These are phyloP conservation scores for Phylloporus rhodoxanthus DNA, from an alignment of 768 basidiomycete species.

Conservation along the genomic window DNA sequence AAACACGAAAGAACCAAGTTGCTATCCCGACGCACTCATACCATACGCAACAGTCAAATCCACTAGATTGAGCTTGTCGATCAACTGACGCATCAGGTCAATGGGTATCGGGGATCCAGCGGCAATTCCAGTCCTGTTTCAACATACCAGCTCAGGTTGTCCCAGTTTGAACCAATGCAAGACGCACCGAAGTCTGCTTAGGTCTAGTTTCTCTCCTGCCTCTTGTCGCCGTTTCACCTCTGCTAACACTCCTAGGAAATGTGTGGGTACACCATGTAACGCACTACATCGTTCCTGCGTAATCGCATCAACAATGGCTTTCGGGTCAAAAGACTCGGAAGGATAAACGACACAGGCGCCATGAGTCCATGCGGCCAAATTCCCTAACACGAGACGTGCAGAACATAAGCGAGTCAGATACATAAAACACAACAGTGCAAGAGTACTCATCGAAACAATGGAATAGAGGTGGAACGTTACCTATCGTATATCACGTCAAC, in stretches of 20 bases:
- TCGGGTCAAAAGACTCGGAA: conserved; percentile 57
- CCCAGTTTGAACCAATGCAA: not conserved
- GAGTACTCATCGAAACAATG: conserved; percentile 82
- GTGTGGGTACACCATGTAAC: conserved; percentile 81
- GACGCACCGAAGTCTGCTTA: conserved; percentile 49
- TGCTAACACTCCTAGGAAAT: conserved; percentile 68
- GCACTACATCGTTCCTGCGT: conserved; percentile 66
- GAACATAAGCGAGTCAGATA: conserved; percentile 11
- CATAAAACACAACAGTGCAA: not conserved
- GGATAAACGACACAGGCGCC: conserved; percentile 73
- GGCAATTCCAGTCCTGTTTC: conserved; percentile 69
- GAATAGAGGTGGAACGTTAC: conserved; percentile 79
- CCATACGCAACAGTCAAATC: conserved; percentile 79
- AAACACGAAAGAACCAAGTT: not conserved
- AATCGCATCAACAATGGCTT: conserved; percentile 66
- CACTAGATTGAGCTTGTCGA: conserved; percentile 56
- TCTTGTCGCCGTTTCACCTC: conserved; percentile 56
- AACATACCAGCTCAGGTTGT: not conserved
- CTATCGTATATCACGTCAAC: conserved; percentile 31
- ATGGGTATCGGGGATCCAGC: conserved; percentile 77
- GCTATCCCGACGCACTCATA: conserved; percentile 58
- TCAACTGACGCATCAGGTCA: conserved; percentile 70
- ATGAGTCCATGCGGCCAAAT: conserved; percentile 72
- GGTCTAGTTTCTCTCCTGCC: conserved; percentile 42
- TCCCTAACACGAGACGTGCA: conserved; percentile 74